Evolutionary conservation across 2,329 filamentous ascomycete genomes (phyloP), one percentile per base, ranked within the genome.

Genomic region (Fusarium buharicum): DNA sequence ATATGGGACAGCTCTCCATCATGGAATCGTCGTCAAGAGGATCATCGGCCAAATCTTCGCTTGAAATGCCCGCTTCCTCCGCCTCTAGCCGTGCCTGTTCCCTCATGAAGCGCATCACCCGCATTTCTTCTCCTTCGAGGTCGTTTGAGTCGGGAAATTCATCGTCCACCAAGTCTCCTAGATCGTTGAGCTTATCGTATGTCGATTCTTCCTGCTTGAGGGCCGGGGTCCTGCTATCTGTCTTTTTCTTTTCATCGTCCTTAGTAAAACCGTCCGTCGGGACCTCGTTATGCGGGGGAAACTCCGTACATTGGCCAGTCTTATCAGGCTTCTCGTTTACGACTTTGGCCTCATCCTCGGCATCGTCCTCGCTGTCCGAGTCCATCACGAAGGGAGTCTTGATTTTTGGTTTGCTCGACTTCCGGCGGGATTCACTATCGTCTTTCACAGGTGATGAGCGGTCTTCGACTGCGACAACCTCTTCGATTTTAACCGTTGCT

Each of bases 71-170:
- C 10, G 79, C 77, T 57, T 86, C 85, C 64, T 86, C 82, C 4
- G 83, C 84, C 64, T 90, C 86, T 4, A 89, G 78, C 11, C 85
- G 82, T 38, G 86, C 86, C 73, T 95, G 91, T 72, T 92, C 89
- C 69, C 88, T 86, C 87, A 93, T 91, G 75, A 86, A 93, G 43
- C 84, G 81, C 76, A 86, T 84, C 68, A 88, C 87, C 43, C 86
- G 78, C 62, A 83, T 84, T 71, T 91, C 88, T 69, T 90, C 87
- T 34, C 88, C 88, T 67, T 83, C 83, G 31, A 81, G 78, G 1
- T 76, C 73, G 40, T 81, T 78, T 30, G 81, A 73, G 27, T 81
- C 77, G 62, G 88, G 84, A 16, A 87, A 85, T 67, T 90, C 87
- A 67, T 89, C 67, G 39, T 79, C 78, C 49, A 56, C 68, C 52